Percentiles rank a stretch among this genome's conserved stretches.
These are phyloP conservation scores for Priceomyces castillae DNA, from an alignment of 805 yeast species.

Conservation along the genomic window DNA sequence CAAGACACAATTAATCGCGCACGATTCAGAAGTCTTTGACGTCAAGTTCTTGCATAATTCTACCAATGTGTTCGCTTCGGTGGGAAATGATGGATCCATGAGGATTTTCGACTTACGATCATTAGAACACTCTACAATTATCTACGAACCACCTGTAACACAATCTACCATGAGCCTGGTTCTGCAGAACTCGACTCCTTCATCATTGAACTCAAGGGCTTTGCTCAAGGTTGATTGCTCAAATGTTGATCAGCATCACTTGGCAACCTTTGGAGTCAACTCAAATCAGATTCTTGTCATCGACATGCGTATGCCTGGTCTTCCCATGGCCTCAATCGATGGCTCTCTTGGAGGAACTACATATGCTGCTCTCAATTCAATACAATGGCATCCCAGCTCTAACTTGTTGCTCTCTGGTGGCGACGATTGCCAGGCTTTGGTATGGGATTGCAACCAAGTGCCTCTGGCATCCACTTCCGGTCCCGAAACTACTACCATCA, in stretches of 20 bases:
- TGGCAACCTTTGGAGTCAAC: constrained; percentile 79
- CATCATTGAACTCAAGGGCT: constrained; percentile 45
- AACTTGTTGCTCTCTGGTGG: constrained; percentile 63
- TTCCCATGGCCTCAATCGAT: constrained; percentile 67
- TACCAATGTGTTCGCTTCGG: constrained; percentile 80
- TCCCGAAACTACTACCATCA: constrained; percentile 8
- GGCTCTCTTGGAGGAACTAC: constrained; percentile 53
- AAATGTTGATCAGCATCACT: constrained; percentile 72
- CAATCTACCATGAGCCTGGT: constrained; percentile 6
- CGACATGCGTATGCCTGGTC: constrained; percentile 86
- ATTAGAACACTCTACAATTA: constrained; percentile 89
- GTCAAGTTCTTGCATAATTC: constrained; percentile 78
- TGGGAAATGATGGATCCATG: constrained; percentile 93
- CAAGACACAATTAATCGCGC: constrained; percentile 92
- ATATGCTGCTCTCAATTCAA: constrained; percentile 62
- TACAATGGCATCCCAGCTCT: constrained; percentile 81
- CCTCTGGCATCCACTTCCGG: constrained; percentile 6
- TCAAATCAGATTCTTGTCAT: constrained; percentile 64
- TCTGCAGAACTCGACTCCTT: neutral
- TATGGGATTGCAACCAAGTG: constrained; percentile 57
- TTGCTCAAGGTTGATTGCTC: constrained; percentile 75
- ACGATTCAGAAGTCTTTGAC: constrained; percentile 92
- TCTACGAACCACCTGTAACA: constrained; percentile 59
- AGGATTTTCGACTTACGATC: constrained; percentile 87
- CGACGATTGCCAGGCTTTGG: constrained; percentile 69